Base-by-base conservation (phyloP, 306 rosid species). In the Quercus bicolor region DNA sequence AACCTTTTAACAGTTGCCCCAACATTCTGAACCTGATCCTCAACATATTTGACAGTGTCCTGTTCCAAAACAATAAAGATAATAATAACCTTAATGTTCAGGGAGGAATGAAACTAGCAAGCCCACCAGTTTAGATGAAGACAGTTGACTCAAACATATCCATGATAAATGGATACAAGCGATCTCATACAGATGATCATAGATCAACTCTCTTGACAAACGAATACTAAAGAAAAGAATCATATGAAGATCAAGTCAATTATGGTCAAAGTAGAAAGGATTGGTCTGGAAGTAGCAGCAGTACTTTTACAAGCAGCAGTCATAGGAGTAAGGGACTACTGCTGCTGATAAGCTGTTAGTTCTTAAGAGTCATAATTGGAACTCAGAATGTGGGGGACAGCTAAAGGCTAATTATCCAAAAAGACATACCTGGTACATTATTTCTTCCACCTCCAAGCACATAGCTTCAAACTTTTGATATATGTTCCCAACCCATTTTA, bases 371-470 rank as follows among this genome's bases (percentile, higher is more conserved):
- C 74, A 73, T 18, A 29, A 21, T 53, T 19, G 34, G 80, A 61
- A 53, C 81, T 37, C n/a, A 8, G 72, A 71, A 48, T 18, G 21
- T 48, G 37, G 18, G 69, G 13, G 57, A 70, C 37, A 68, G 29
- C 54, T 11, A 54, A 82, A 80, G 76, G 75, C 62, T 61, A 73
- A 55, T 43, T 53, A n/a, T 51, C 0, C 13, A 56, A 57, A 79
- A 81, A 78, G 51, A 59, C 83, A 65, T 87, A 91, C 98, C 98
- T 91, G 88, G 43, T 89, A 81, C 78, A 90, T 78, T 59, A 85
- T 33, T 62, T 90, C 98, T 81, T 92, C 97, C 61, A 88, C 93
- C 77, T 95, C 98, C 77, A 92, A 78, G 88, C 89, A 91, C 92
- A 91, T 90, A 79, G 87, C 79, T 85, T 91, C 97, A 53, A 95